Evolutionary conservation across 2,329 filamentous ascomycete species (phyloP), one percentile per base, ranked within the genome.

Genomic region (Colletotrichum destructivum): DNA sequence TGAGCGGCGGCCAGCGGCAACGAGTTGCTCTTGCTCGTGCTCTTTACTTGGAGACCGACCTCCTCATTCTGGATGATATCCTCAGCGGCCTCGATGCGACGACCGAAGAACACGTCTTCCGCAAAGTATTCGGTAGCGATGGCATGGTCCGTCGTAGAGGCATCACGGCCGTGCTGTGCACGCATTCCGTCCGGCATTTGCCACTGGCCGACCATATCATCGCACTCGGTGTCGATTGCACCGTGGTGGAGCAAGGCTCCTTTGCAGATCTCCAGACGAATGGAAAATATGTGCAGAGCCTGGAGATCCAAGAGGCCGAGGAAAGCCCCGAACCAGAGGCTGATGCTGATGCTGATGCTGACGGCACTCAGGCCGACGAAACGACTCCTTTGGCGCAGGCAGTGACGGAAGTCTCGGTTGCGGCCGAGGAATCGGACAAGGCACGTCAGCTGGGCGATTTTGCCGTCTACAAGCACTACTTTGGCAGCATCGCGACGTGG

Each of bases 121-220:
- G 72, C 7, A 72, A 73, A 3, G 75, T 82, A 4, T 81, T 82
- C 55, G 77, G 77, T 4, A 51, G 38, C 4, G 66, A 73, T 31
- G 80, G 80, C 16, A 56, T 80, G 9, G 65, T 81, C 4, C 57
- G 73, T 16, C 72, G 73, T 26, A 68, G 75, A 18, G 62, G 75
- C 7, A 66, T 75, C 6, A 80, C 78, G 0, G 76, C 78, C 18
- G 59, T 84, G 0, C 74, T 84, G 18, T 84, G 81, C 73, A 85
- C 82, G 0, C 82, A 85, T 71, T 81, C 80, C 3, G 76, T 84
- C 23, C 75, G 78, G 4, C 80, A 82, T 66, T 74, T 87, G 0
- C 82, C 84, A 0, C 76, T 78, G 0, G 83, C 85, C 2, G 82
- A 87, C 55, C 80, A 84, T 47, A 81, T 88, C 9, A 80, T 88